Conservation (phyloP, 768 basidiomycete genomes). For the Mrakia gelida region DNA sequence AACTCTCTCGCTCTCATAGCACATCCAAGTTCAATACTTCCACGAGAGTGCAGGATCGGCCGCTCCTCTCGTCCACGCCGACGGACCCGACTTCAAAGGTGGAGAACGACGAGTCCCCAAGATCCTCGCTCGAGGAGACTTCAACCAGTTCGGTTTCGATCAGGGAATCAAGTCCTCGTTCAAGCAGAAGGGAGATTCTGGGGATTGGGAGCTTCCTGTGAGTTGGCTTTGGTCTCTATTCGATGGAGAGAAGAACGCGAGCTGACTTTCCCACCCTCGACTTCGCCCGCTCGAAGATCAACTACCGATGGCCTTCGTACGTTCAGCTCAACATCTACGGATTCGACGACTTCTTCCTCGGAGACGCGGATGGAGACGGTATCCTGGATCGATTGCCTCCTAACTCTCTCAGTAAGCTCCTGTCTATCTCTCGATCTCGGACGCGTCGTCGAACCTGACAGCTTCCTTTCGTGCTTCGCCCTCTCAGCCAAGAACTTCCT, state of each 20-base stretch:
- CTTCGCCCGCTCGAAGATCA: conserved; percentile 49
- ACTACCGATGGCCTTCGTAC: conserved; percentile 83
- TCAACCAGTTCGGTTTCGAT: conserved; percentile 90
- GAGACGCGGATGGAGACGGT: conserved; percentile 81
- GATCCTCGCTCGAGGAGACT: conserved; percentile 77
- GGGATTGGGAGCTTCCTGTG: conserved; percentile 64
- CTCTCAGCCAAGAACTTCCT: conserved; percentile 65
- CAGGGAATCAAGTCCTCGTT: conserved; percentile 69
- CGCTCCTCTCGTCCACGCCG: conserved; percentile 69
- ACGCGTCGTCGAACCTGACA: too few species aligned
- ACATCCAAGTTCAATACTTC: conserved; percentile 91
- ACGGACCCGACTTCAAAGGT: conserved; percentile 56
- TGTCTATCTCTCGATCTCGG: too few species aligned
- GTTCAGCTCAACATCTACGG: conserved; percentile 86
- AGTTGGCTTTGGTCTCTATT: not conserved
- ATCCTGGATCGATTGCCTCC: conserved; percentile 86
- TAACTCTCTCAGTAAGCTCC: conserved; percentile 52
- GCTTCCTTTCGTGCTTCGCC: too few species aligned
- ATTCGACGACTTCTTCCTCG: conserved; percentile 88
- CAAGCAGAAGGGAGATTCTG: conserved; percentile 52
- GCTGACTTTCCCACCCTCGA: not conserved
- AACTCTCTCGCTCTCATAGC: conserved; percentile 48
- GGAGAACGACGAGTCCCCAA: conserved; percentile 74
- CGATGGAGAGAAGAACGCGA: not conserved
- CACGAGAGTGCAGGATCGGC: conserved; percentile 61